Evolutionary conservation across 768 basidiomycete species (phyloP).

Genomic region (Termitomyces sp.): DNA sequence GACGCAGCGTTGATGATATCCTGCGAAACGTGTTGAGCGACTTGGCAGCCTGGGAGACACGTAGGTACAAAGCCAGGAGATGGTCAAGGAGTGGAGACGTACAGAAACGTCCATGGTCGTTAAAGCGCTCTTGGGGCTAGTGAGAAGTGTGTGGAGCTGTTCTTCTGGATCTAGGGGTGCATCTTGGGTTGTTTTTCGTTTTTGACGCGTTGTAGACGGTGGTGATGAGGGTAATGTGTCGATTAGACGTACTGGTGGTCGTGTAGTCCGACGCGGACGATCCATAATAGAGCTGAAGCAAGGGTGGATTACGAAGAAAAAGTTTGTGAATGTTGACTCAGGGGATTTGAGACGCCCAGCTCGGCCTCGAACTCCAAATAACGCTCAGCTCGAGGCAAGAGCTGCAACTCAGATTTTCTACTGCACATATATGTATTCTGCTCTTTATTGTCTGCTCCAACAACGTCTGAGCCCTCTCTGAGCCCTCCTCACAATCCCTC

Average conservation of each 20-base stretch:
- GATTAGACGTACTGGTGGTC: conserved; percentile 5
- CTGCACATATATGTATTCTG: no score
- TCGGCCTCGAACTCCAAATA: no score
- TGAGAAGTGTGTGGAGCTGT: conserved; percentile 8
- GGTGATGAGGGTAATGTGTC: not conserved
- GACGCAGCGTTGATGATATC: conserved; percentile 40
- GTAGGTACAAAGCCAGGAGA: conserved; percentile 6
- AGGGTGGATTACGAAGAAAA: not conserved
- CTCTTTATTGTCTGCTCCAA: no score
- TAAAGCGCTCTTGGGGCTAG: conserved; percentile 8
- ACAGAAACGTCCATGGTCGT: conserved; percentile 41
- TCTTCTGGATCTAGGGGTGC: conserved; percentile 2
- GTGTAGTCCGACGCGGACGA: conserved; percentile 14
- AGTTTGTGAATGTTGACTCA: not conserved
- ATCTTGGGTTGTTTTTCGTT: conserved; percentile 9
- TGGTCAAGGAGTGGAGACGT: conserved; percentile 18
- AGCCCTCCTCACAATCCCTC: no score
- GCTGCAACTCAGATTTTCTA: not conserved
- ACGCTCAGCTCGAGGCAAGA: no score
- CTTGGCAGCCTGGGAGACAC: conserved; percentile 9
- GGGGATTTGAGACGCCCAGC: no score
- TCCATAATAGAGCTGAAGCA: conserved; percentile 6
- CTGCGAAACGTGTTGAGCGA: conserved; percentile 28
- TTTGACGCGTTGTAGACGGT: conserved; percentile 2
- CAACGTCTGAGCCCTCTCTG: no score